phyloP scores from a whole-genome alignment of 352 stramenopile species.

The Globisporangium cylindrosporum region DNA sequence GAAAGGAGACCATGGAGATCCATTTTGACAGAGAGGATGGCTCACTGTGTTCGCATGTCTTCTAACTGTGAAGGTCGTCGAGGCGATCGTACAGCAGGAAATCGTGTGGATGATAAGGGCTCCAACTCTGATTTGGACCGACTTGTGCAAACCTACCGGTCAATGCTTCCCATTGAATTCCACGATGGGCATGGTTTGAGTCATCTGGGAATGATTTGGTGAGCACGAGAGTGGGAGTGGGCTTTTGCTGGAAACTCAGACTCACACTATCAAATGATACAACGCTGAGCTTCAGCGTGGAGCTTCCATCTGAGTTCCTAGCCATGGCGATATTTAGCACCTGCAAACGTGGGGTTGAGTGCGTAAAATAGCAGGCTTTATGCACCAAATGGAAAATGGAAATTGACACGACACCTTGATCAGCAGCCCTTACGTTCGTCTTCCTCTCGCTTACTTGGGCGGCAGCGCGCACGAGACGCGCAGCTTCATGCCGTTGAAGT shows the following conservation, averaged over 20 bases:
- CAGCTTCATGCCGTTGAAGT: constrained; percentile 80
- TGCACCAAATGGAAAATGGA: not conserved
- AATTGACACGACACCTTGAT: not conserved
- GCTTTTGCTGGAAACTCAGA: too few relatives aligned
- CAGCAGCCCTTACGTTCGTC: not conserved
- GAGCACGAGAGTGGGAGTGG: not conserved
- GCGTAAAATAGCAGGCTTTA: not conserved
- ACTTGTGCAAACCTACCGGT: too few relatives aligned
- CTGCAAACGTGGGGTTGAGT: too few relatives aligned
- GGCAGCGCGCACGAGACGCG: constrained; percentile 59
- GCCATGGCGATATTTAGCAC: too few relatives aligned
- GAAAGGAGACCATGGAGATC: too few relatives aligned
- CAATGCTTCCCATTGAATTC: too few relatives aligned
- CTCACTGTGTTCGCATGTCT: too few relatives aligned
- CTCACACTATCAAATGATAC: too few relatives aligned
- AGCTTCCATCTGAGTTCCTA: too few relatives aligned
- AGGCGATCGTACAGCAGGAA: not conserved
- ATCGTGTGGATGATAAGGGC: not conserved
- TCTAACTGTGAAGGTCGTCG: not conserved
- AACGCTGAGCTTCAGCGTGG: too few relatives aligned
- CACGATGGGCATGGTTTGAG: too few relatives aligned
- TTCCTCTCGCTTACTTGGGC: constrained; percentile 29
- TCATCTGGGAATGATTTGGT: not conserved
- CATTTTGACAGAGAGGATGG: too few relatives aligned
- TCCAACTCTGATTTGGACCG: not conserved